A percentile compares a stretch with the other conserved stretches of the same genome.
phyloP scores from a whole-genome alignment of 1,284 basidiomycete genomes.

The Malassezia cuniculi region DNA sequence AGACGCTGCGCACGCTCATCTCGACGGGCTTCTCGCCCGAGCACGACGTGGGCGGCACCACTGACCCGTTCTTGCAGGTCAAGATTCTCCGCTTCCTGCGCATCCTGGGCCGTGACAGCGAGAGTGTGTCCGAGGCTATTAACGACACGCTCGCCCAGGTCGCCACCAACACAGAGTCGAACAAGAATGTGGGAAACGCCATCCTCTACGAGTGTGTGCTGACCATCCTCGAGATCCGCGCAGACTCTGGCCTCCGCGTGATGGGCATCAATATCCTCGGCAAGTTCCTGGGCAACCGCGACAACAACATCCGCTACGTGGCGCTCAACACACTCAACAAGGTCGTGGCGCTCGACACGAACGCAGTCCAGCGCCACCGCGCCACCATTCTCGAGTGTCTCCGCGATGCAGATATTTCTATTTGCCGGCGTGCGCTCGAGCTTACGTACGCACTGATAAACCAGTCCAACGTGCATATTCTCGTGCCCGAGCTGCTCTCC shows the following conservation, averaged over 20 bases:
- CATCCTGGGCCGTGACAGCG: conserved; percentile 71
- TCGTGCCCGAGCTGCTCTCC: conserved; percentile 80
- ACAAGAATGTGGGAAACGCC: conserved; percentile 95
- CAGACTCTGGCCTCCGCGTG: conserved; percentile 83
- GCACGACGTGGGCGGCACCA: conserved; percentile 98
- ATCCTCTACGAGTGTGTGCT: conserved; percentile 97
- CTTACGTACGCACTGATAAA: conserved; percentile 95
- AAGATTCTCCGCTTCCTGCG: conserved; percentile 90
- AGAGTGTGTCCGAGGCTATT: conserved; percentile 79
- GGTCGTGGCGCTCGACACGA: conserved; percentile 93
- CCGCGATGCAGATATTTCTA: conserved; percentile 95
- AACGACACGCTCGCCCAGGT: conserved; percentile 98
- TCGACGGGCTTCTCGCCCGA: conserved; percentile 97
- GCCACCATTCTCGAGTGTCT: conserved; percentile 97
- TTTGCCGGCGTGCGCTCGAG: conserved; percentile 86
- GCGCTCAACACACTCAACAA: conserved; percentile 97
- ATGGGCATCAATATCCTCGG: conserved; percentile 99
- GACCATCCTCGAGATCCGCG: conserved; percentile 94
- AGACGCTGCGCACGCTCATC: conserved; percentile 85
- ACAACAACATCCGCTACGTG: conserved; percentile 97
- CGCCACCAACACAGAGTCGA: conserved; percentile 93
- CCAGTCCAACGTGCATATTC: conserved; percentile 80
- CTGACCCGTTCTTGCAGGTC: conserved; percentile 94
- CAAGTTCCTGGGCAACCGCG: conserved; percentile 91
- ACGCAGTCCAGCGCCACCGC: conserved; percentile 92